A percentile compares a stretch with the other conserved stretches of the same genome.
phyloP scores from a whole-genome alignment of 768 basidiomycete species.

The Rhizopogon vinicolor region DNA sequence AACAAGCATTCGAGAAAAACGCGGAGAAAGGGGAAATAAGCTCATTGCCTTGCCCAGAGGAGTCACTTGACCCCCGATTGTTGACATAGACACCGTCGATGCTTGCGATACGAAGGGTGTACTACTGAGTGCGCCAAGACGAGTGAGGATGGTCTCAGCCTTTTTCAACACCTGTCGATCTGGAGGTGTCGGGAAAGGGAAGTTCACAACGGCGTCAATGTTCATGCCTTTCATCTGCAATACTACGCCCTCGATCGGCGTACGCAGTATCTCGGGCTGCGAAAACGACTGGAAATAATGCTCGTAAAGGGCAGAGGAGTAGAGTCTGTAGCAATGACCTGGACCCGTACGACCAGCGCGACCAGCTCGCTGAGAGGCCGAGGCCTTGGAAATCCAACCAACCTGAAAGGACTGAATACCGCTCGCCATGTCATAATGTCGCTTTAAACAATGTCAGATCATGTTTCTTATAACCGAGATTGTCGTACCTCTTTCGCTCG shows the following conservation, averaged over 20 bases:
- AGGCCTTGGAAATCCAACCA: slow-evolving; percentile 93
- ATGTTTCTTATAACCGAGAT: not conserved
- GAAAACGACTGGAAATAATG: slow-evolving; percentile 87
- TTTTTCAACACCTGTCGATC: slow-evolving; percentile 69
- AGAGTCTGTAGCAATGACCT: slow-evolving; percentile 96
- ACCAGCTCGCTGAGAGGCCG: slow-evolving; percentile 90
- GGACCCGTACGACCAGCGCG: slow-evolving; percentile 97
- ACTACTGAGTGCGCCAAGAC: slow-evolving; percentile 76
- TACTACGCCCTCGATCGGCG: slow-evolving; percentile 95
- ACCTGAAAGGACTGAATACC: slow-evolving; percentile 92
- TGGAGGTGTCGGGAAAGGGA: slow-evolving; percentile 97
- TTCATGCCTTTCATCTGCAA: slow-evolving; percentile 99
- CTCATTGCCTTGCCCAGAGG: slow-evolving; percentile 91
- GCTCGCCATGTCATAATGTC: slow-evolving; percentile 74
- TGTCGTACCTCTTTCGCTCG: slow-evolving; percentile 81
- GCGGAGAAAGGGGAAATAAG: slow-evolving; percentile 87
- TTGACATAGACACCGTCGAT: slow-evolving; percentile 13
- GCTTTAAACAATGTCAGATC: slow-evolving; percentile 34
- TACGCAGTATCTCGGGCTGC: slow-evolving; percentile 88
- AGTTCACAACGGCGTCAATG: slow-evolving; percentile 93
- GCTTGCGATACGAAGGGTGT: slow-evolving; percentile 18
- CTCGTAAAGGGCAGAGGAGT: slow-evolving; percentile 93
- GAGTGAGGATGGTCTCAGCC: slow-evolving; percentile 75
- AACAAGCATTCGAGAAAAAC: slow-evolving; percentile 95
- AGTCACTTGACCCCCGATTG: slow-evolving; percentile 66